phyloP scores from a whole-genome alignment of 129 eudicot genomes.

The Cynara cardunculus region DNA sequence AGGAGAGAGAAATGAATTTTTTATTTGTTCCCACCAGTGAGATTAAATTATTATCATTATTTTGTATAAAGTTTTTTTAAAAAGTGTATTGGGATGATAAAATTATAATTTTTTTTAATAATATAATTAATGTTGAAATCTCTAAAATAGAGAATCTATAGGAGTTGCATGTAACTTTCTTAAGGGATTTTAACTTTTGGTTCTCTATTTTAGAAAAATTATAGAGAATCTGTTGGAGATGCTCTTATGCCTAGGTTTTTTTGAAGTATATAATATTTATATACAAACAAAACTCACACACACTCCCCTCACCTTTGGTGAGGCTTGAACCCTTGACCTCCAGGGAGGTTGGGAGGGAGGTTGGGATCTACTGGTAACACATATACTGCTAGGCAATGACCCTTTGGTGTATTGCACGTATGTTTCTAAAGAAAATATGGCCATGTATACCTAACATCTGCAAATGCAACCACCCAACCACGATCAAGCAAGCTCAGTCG shows the following conservation, averaged over 20 bases:
- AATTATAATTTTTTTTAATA: too few relatives aligned
- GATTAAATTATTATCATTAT: too few relatives aligned
- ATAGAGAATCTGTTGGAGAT: background rate
- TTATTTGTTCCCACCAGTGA: background rate
- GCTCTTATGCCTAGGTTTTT: background rate
- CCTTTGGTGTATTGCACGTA: background rate
- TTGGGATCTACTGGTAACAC: background rate
- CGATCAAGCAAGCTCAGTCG: constrained; percentile 85
- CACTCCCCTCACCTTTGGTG: background rate
- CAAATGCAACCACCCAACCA: constrained; percentile 91
- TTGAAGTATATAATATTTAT: background rate
- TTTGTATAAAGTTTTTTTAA: background rate
- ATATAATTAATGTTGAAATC: background rate
- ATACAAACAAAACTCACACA: background rate
- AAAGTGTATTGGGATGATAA: background rate
- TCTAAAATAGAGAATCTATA: background rate
- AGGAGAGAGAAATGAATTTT: background rate
- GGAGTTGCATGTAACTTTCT: too few relatives aligned
- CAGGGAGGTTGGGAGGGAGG: background rate
- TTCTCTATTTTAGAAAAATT: background rate
- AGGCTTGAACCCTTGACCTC: background rate
- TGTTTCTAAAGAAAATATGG: background rate
- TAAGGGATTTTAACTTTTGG: background rate
- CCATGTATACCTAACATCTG: constrained; percentile 75
- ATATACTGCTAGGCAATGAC: background rate